Evolutionary conservation across 345 rosid species (phyloP).

Genomic region (Eutrema heterophyllum): DNA sequence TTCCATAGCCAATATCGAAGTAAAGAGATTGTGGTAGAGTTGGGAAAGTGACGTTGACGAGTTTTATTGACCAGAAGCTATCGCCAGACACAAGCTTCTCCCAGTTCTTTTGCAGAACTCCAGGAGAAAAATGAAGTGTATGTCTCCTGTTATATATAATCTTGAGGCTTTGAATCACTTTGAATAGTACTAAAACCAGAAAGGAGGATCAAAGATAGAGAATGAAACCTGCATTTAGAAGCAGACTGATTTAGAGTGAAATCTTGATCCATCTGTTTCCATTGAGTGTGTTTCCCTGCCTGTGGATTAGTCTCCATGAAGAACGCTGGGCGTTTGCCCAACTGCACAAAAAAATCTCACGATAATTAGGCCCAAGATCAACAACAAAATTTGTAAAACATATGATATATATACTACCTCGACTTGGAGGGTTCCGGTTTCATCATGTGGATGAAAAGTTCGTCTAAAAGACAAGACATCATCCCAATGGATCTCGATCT

Average conservation of each 20-base stretch:
- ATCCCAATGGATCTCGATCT: conserved; percentile 39
- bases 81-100: conserved; percentile 43
- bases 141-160: conserved; percentile 43
- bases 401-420: conserved; percentile 28
- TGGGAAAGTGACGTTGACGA: conserved; percentile 36
- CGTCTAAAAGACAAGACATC: conserved; percentile 28
- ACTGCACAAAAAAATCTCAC: conserved; percentile 26
- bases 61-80: conserved; percentile 26
- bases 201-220: not conserved
- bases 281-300: conserved; percentile 41
- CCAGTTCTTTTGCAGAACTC: conserved; percentile 40
- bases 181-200: not conserved
- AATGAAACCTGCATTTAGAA: conserved; percentile 35
- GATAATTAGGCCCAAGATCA: not conserved
- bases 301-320: conserved; percentile 37
- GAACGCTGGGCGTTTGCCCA: conserved; percentile 34
- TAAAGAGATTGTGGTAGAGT: conserved; percentile 9
- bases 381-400: not conserved
- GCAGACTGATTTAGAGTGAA: conserved; percentile 41
- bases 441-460: not conserved
- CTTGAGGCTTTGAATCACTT: not conserved
- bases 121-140: conserved; percentile 39
- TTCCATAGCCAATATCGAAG: conserved; percentile 19
- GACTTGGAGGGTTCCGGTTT: conserved; percentile 26
- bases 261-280: conserved; percentile 34